phyloP scores from a whole-genome alignment of 2,329 filamentous ascomycete genomes.

The Periconia sp. region DNA sequence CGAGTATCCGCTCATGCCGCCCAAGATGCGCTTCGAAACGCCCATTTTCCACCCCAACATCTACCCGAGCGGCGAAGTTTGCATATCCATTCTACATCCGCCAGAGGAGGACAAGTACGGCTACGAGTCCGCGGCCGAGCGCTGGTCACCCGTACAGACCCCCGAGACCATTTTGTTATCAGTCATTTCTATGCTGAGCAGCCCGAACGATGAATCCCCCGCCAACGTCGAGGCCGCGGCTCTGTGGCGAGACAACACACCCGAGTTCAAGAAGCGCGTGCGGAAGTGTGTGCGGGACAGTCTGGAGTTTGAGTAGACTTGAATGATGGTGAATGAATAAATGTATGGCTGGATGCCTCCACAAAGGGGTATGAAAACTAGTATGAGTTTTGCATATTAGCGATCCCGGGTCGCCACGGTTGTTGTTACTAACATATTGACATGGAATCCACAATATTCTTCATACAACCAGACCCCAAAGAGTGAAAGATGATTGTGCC shows the following conservation, averaged over 20 bases:
- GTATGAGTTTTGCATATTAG: no score
- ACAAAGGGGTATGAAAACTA: no score
- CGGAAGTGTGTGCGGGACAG: slow-evolving; percentile 72
- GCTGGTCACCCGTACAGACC: slow-evolving; percentile 95
- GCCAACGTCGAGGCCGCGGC: slow-evolving; percentile 95
- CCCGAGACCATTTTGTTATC: slow-evolving; percentile 97
- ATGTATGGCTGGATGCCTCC: no score
- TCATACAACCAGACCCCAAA: no score
- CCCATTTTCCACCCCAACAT: slow-evolving; percentile 98
- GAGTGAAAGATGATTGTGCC: no score
- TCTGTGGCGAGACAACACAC: slow-evolving; percentile 86
- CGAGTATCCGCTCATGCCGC: slow-evolving; percentile 95
- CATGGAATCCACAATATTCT: no score
- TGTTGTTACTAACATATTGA: no score
- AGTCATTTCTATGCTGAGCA: slow-evolving; percentile 97
- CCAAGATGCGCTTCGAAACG: slow-evolving; percentile 92
- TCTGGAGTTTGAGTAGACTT: slow-evolving; percentile 36
- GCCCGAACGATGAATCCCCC: slow-evolving; percentile 95
- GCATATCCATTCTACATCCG: slow-evolving; percentile 96
- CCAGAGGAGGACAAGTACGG: slow-evolving; percentile 97
- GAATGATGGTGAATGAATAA: no score
- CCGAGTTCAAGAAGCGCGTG: slow-evolving; percentile 85
- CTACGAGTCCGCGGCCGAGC: slow-evolving; percentile 93
- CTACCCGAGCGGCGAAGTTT: slow-evolving; percentile 88
- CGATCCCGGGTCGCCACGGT: no score